A percentile compares a stretch with the other conserved stretches of the same genome.
Evolutionary conservation across 2,329 filamentous ascomycete genomes (phyloP).

Genomic region (Gyromitra esculenta): DNA sequence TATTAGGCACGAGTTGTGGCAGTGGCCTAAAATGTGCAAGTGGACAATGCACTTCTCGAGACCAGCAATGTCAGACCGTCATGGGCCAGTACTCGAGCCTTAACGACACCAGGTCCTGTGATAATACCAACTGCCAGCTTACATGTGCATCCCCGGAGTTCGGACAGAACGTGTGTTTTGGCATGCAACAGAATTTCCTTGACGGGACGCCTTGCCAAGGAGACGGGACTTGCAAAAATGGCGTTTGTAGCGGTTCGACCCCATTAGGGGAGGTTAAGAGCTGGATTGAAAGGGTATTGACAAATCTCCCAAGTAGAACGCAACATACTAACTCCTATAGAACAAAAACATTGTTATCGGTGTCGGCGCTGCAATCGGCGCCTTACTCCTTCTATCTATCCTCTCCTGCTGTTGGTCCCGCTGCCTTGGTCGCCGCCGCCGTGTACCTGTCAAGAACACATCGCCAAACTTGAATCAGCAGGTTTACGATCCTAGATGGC

Average conservation of each 20-base stretch:
- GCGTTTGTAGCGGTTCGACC: conserved; percentile 76
- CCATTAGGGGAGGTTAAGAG: conserved; percentile 74
- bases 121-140: conserved; percentile 75
- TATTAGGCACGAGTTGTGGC: conserved; percentile 70
- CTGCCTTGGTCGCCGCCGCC: conserved; percentile 64
- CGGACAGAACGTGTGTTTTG: conserved; percentile 72
- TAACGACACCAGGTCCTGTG: conserved; percentile 84
- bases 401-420: conserved; percentile 72
- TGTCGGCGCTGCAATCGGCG: conserved; percentile 75
- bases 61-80: conserved; percentile 85
- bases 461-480: conserved; percentile 17
- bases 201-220: conserved; percentile 88
- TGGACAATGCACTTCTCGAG: conserved; percentile 91
- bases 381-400: conserved; percentile 75
- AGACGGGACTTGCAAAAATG: conserved; percentile 81
- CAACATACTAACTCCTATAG: conserved; percentile 58
- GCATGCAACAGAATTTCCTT: conserved; percentile 88
- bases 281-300: conserved; percentile 70
- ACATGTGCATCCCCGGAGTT: conserved; percentile 77
- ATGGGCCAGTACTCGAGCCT: conserved; percentile 76
- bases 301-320: conserved; percentile 5
- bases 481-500: conserved; percentile 39
- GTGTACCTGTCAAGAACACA: conserved; percentile 39
- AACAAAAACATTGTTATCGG: conserved; percentile 87
- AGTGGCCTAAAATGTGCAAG: conserved; percentile 80